Evolutionary conservation across 1,284 basidiomycete species (phyloP), one percentile per base, ranked within the genome.

Genomic region (Cutaneotrichosporon sp.): DNA sequence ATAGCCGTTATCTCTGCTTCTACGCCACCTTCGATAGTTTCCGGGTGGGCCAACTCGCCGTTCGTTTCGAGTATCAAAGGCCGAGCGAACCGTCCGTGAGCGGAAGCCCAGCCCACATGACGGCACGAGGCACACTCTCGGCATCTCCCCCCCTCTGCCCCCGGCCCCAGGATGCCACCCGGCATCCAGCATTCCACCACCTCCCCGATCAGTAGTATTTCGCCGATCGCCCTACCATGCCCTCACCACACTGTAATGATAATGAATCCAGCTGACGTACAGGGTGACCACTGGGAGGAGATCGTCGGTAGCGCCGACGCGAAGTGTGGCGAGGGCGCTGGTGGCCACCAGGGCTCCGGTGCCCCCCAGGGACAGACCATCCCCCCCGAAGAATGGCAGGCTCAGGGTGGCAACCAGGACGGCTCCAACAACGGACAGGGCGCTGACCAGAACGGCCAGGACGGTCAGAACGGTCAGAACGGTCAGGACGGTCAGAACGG

Each of bases 201-300:
- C n/a, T n/a, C n/a, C n/a, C n/a, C n/a, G n/a, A n/a, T n/a, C n/a
- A n/a, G n/a, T n/a, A n/a, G n/a, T n/a, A n/a, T n/a, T n/a, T n/a
- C n/a, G n/a, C n/a, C n/a, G n/a, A n/a, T n/a, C n/a, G n/a, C n/a
- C n/a, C n/a, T n/a, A n/a, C 29, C 29, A 9, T 31, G 10, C 29
- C 29, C 29, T 14, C 29, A 31, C 9, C 10, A 31, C 29, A 31
- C 29, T 10, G 10, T 10, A 9, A 31, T 31, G 14, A 9, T 31
- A 20, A 34, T 17, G 16, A 10, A 12, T 14, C 16, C n/a, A n/a
- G 42, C 46, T 44, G 46, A 49, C 47, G 3, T 19, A 4, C 46
- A 58, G 56, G 52, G 46, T 32, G 19, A 12, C 14, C 29, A 48
- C 22, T 58, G 50, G 49, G 41, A 49, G 32, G 41, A n/a, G 5